These are phyloP conservation scores for Carpinus fangiana DNA, from an alignment of 306 rosid genomes.

Conservation along the genomic window DNA sequence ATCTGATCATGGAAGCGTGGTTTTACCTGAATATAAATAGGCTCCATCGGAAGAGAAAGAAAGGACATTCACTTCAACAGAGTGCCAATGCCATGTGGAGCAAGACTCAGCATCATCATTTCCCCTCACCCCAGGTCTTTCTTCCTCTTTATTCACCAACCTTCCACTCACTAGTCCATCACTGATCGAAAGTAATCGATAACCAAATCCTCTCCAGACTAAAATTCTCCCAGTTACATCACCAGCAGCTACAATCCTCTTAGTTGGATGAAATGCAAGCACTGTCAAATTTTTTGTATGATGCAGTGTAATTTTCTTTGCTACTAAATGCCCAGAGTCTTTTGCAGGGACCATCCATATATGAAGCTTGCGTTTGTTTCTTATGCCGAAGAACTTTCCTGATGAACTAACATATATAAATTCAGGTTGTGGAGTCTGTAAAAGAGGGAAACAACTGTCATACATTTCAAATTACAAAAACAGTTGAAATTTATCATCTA, in stretches of 20 bases:
- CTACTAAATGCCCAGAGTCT: conserved; percentile 43
- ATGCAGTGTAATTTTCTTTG: conserved; percentile 70
- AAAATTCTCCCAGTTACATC: conserved; percentile 85
- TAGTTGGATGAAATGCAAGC: conserved; percentile 80
- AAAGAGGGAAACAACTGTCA: conserved; percentile 33
- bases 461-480: conserved; percentile 27
- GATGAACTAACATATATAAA: conserved; percentile 59
- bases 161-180: conserved; percentile 30
- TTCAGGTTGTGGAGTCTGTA: conserved; percentile 70
- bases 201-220: conserved; percentile 80
- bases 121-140: conserved; percentile 73
- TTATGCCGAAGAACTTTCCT: conserved; percentile 70
- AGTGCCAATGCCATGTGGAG: conserved; percentile 94
- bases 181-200: conserved; percentile 37
- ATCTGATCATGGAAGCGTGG: not conserved
- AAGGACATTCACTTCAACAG: conserved; percentile 57
- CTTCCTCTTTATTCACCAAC: conserved; percentile 40
- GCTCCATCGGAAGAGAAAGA: conserved; percentile 86
- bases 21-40: conserved; percentile 77
- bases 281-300: conserved; percentile 63
- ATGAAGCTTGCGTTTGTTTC: conserved; percentile 63
- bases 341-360: conserved; percentile 64
- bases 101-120: conserved; percentile 87
- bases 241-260: conserved; percentile 86
- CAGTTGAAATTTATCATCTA: conserved; percentile 3